Evolutionary conservation across 73 alveolate genomes (phyloP).

Genomic region (Uronychia setigera): DNA sequence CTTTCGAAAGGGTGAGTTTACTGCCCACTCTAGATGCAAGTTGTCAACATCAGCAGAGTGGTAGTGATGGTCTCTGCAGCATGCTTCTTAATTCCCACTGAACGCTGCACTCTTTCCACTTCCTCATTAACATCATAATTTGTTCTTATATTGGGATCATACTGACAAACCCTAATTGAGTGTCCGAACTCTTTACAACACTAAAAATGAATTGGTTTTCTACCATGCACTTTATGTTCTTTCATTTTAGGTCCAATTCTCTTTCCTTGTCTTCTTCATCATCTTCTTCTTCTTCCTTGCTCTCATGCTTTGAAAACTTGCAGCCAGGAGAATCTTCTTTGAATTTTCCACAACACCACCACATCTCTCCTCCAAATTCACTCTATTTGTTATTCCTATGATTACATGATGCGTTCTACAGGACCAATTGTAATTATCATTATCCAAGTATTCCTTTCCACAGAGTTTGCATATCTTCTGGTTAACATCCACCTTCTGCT

Average conservation of each 20-base stretch:
- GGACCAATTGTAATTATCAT: conserved; percentile 76
- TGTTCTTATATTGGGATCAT: conserved; percentile 73
- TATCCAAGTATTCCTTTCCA: conserved; percentile 63
- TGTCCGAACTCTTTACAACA: conserved; percentile 75
- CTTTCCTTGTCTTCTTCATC: conserved; percentile 34
- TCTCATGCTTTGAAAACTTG: conserved; percentile 61
- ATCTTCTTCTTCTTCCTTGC: conserved; percentile 80
- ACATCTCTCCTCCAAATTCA: conserved; percentile 73
- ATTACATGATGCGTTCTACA: conserved; percentile 65
- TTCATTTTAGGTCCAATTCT: conserved; percentile 15
- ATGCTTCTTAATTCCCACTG: conserved; percentile 29
- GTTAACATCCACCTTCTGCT: conserved; percentile 26
- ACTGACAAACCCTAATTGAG: conserved; percentile 60
- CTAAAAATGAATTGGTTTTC: conserved; percentile 15
- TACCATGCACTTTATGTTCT: conserved; percentile 61
- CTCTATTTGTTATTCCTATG: conserved; percentile 50
- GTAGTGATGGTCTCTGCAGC: background rate
- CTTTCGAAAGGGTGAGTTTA: conserved; percentile 30
- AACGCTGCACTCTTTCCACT: conserved; percentile 40
- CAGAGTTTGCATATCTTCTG: conserved; percentile 69
- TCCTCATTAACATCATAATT: background rate
- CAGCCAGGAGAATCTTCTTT: conserved; percentile 80
- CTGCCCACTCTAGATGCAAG: background rate
- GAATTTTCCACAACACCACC: conserved; percentile 88
- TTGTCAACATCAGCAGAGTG: background rate